Evolutionary conservation across 192 early-diverging fungal genomes (phyloP).

Genomic region (Podila clonocystis): DNA sequence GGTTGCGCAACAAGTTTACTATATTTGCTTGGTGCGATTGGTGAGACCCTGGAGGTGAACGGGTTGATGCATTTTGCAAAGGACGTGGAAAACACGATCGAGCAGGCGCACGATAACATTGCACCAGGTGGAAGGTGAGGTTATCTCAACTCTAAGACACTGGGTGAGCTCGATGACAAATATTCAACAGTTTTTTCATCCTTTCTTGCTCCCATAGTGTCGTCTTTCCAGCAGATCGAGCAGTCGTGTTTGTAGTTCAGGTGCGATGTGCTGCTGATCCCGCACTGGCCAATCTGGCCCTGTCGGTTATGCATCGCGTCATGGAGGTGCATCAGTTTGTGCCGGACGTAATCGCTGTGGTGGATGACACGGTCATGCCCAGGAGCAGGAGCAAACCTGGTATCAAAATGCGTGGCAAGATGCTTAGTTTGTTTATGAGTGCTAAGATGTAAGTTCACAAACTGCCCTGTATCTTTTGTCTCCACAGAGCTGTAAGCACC

Average conservation of each 20-base stretch:
- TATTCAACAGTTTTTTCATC: background rate
- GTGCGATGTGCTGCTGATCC: constrained; percentile 1
- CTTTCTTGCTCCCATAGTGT: constrained; percentile 17
- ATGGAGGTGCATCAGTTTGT: constrained; percentile 77
- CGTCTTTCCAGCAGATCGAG: constrained; percentile 48
- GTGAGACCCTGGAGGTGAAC: constrained; percentile 75
- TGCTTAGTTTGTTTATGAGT: constrained; percentile 37
- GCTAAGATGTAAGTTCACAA: constrained; percentile 25
- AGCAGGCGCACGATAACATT: constrained; percentile 51
- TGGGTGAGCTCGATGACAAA: background rate
- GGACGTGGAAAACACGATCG: constrained; percentile 78
- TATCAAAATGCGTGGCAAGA: constrained; percentile 66
- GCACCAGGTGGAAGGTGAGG: constrained; percentile 26
- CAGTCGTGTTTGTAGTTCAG: constrained; percentile 45
- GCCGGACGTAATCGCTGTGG: constrained; percentile 72
- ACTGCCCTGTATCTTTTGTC: too few relatives aligned
- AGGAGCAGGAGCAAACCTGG: constrained; percentile 58
- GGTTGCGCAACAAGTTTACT: constrained; percentile 44
- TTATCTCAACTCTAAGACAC: background rate
- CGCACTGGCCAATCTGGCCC: constrained; percentile 53
- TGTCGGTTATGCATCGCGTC: constrained; percentile 68
- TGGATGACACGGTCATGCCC: constrained; percentile 59
- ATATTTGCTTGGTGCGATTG: constrained; percentile 78
- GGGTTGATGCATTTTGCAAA: constrained; percentile 74
- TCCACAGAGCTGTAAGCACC: too few relatives aligned